Evolutionary conservation across 2,329 filamentous ascomycete species (phyloP), one percentile per base, ranked within the genome.

Genomic region (Claviceps quebecensis): DNA sequence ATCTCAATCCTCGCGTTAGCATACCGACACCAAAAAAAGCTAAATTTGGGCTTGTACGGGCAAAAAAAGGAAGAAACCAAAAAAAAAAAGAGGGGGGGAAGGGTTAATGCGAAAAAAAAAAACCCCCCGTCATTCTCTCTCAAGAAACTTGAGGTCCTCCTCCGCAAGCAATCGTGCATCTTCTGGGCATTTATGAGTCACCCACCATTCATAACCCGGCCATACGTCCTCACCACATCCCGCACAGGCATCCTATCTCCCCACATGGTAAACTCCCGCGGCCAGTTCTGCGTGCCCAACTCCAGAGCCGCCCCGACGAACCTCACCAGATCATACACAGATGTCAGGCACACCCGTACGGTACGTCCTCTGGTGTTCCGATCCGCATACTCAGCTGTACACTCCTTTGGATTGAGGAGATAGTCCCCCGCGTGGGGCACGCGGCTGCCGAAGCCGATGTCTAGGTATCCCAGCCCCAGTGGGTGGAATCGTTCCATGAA

Each of bases 401-500:
- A 75, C 5, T 62, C 8, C 3, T 29, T 29, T 29, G 4, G 3
- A 11, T 29, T 29, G 26, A 29, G 26, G 26, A 29, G 26, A 29
- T 29, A 29, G 26, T 29, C 8, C 26, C 8, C 8, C 8, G 26
- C 8, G 26, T 29, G 26, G 26, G 26, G 26, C 26, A 29, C 26
- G 26, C 26, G 3, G 26, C 26, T 29, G 26, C 26, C 8, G 26
- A 9, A 9, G 26, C 5, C 5, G 23, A 26, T 80, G 37, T 73
- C 69, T 50, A 79, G 72, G 17, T 72, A 69, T 13, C 72, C 71
- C 53, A 89, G 72, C 0, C 86, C 86, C 3, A 77, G 79, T 0
- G 80, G 81, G 19, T 78, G 79, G 59, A 89, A 88, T 1, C 84
- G 72, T 61, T 89, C 85, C 71, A 87, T 89, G 56, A 89, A 80